Base-by-base conservation (phyloP, 768 basidiomycete species). In the Hydnum rufescens region DNA sequence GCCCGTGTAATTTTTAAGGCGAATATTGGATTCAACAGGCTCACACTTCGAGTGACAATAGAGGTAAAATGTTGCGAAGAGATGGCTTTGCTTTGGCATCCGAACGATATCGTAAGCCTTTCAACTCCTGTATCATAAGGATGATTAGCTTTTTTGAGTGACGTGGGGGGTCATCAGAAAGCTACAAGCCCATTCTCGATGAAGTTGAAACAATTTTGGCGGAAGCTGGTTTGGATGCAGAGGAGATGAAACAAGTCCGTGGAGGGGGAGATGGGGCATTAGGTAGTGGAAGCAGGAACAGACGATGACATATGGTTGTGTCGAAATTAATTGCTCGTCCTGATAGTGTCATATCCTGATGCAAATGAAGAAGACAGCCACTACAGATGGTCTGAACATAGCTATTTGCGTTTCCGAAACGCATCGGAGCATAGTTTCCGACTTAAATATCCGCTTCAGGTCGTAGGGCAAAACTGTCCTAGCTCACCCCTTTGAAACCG, bases 11-110 rank as follows among this genome's bases (percentile, higher is more conserved):
- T n/a, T n/a, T n/a, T n/a, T 13, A 28, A 83, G 80, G 80, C 13
- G 80, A 82, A 58, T 78, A 79, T 60, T 92, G 89, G 88, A 71
- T 81, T 0, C 76, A 76, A 56, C 80, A 76, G 59, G 86, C 83
- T 5, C 70, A 75, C 51, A 65, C 63, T n/a, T 54, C 63, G 8
- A 77, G 70, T 51, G 79, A 77, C 31, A 78, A 73, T 55, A 73
- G 77, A 3, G 88, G 88, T 4, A 92, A 93, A 63, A 68, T 77
- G 59, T 67, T 90, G 2, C 73, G 86, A 1, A 67, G 79, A 5
- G 80, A 84, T 57, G 88, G 81, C 2, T 92, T 93, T 61, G 68
- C 69, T 2, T 65, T 86, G 25, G 87, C 87, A 0, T 70, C 82
- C 58, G 76, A 78, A 49, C 71, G 74, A 42, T 92, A 87, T 57